These are phyloP conservation scores for Mallotus repandus DNA, from an alignment of 441 rosid genomes.

Conservation along the genomic window DNA sequence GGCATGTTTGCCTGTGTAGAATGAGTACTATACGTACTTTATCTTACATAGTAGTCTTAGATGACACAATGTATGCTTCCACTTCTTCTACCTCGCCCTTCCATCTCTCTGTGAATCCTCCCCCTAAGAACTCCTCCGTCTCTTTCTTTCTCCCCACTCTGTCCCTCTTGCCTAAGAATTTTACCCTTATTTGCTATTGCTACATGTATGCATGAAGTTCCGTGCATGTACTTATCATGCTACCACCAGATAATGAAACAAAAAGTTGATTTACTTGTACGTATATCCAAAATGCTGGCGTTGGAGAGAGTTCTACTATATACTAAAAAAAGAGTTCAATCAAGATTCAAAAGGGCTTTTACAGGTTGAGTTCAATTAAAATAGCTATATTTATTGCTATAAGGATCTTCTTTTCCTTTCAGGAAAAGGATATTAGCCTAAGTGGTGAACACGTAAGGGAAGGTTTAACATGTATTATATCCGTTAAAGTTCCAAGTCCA, in stretches of 20 bases:
- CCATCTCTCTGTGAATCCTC: neutral
- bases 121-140: neutral
- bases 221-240: neutral
- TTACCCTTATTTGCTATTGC: neutral
- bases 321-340: neutral
- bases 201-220: neutral
- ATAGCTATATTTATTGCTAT: constrained; percentile 13
- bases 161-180: neutral
- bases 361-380: constrained; percentile 1
- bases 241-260: neutral
- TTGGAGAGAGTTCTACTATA: neutral
- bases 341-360: neutral
- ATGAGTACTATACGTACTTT: neutral
- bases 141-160: neutral
- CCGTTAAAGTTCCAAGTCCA: constrained; percentile 95
- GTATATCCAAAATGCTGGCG: neutral
- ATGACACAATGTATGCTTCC: neutral
- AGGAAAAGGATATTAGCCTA: constrained; percentile 91
- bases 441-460: constrained; percentile 99
- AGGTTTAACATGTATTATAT: constrained; percentile 90
- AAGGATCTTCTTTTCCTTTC: constrained; percentile 26
- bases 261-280: neutral
- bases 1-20: neutral
- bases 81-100: neutral
- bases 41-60: neutral